A percentile compares a stretch with the other conserved stretches of the same genome.
These are phyloP conservation scores for Leishmania lainsoni DNA, from an alignment of 208 protist genomes.

Conservation along the genomic window DNA sequence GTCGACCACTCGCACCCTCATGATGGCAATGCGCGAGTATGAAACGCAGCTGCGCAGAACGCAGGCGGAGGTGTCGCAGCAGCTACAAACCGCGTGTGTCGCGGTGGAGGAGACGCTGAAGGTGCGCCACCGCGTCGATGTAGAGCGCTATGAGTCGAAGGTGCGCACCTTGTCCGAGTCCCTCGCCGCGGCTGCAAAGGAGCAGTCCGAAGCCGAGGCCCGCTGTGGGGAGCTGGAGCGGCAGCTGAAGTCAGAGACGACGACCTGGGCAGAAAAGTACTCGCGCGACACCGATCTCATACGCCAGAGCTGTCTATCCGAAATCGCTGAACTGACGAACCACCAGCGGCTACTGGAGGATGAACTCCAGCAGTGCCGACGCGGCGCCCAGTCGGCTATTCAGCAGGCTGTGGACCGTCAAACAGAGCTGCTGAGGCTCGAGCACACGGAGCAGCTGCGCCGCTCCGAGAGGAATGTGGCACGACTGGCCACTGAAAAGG, in stretches of 20 bases:
- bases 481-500: constrained; percentile 12
- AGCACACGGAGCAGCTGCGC: constrained; percentile 10
- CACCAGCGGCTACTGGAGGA: constrained; percentile 20
- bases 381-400: constrained; percentile 2
- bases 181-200: constrained; percentile 1
- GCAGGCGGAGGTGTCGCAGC: constrained; percentile 17
- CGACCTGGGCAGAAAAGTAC: constrained; percentile 7
- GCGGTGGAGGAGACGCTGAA: constrained; percentile 17
- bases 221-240: constrained; percentile 10
- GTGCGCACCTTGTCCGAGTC: constrained; percentile 9
- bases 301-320: constrained; percentile 16
- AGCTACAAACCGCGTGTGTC: constrained; percentile 13
- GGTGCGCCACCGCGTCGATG: constrained; percentile 9
- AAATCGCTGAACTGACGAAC: constrained; percentile 17
- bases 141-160: constrained; percentile 14
- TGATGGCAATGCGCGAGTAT: constrained; percentile 6
- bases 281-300: constrained; percentile 14
- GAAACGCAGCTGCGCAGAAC: background rate
- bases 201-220: background rate
- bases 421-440: constrained; percentile 14
- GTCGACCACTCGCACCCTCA: background rate
- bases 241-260: constrained; percentile 4
- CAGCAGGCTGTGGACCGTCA: constrained; percentile 17
- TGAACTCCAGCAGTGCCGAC: constrained; percentile 9
- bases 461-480: constrained; percentile 3